Base-by-base conservation (phyloP, 164 flowering plant species). In the Annona squamosa region DNA sequence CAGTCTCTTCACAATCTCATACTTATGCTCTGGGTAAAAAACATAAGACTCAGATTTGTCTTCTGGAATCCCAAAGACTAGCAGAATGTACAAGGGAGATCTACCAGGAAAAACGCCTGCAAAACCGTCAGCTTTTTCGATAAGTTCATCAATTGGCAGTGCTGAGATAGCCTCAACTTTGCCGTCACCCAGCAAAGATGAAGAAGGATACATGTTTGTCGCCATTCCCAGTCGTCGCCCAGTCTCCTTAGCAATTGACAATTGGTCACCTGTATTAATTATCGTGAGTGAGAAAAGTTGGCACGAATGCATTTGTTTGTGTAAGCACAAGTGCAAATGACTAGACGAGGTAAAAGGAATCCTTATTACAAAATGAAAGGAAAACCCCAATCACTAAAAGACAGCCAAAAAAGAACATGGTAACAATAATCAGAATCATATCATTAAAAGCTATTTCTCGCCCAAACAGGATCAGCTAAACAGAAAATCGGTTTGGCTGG, bases 41-140 rank as follows among this genome's bases (percentile, higher is more conserved):
- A 63, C 13, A n/a, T 63, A 63, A 6, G 48, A 19, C 46, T 63
- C 62, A 44, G 26, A 44, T 72, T 4, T 64, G 57, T 69, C 48
- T 70, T 6, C 2, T 43, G n/a, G 18, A n/a, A 63, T 67, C 71
- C 47, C n/a, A 52, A 70, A 2, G 64, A 13, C 46, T 48, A 16
- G 16, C 4, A 48, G 63, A 64, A 6, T 4, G 16, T 52, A 52
- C 9, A 52, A 26, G 2, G 4, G 26, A 47, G 37, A 65, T 65
- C 37, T 73, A 87, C 92, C 92, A 70, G 90, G 92, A 76, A 88
- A 88, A 46, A 88, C 90, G 9, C 92, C 92, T 71, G 92, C 92
- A 83, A 88, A 88, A 63, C 91, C 91, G 82, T 88, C 91, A 69
- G 90, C 91, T 48, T 84, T 85, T 66, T 86, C 90, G 68, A 88